A percentile compares a stretch with the other conserved stretches of the same genome.
These are phyloP conservation scores for Ustilago nuda DNA, from an alignment of 1,284 basidiomycete genomes.

Conservation along the genomic window DNA sequence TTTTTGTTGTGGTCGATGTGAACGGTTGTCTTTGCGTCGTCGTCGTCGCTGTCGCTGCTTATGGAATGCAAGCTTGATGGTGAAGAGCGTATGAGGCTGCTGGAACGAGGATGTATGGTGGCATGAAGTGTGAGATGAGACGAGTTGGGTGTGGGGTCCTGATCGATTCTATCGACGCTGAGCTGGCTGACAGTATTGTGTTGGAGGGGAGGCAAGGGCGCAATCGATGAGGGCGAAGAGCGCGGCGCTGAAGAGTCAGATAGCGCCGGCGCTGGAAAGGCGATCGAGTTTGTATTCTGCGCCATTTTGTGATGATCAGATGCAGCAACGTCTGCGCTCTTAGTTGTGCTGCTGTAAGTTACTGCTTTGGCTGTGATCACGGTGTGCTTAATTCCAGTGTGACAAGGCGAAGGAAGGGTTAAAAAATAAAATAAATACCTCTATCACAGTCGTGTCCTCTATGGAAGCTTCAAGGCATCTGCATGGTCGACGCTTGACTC, in stretches of 20 bases:
- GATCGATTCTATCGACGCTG: conserved; percentile 12
- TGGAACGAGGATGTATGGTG: conserved; percentile 22
- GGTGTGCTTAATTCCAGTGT: conserved; percentile 2
- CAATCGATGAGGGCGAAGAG: conserved; percentile 20
- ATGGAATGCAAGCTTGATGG: conserved; percentile 11
- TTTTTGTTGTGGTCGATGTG: neutral
- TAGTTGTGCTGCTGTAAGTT: neutral
- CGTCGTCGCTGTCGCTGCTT: conserved; percentile 3
- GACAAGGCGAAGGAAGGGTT: neutral
- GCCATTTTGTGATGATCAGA: conserved; percentile 14
- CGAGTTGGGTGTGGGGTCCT: neutral
- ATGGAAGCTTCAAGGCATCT: neutral
- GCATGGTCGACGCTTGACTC: conserved; percentile 6
- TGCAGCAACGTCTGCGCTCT: neutral
- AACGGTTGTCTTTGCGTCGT: conserved; percentile 10
- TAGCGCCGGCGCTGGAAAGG: conserved; percentile 4
- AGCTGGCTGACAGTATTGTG: conserved; percentile 12
- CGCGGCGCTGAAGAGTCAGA: conserved; percentile 17
- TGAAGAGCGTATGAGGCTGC: conserved; percentile 18
- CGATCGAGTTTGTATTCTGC: neutral
- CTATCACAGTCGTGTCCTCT: neutral
- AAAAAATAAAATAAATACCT: neutral
- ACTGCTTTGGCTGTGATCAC: neutral
- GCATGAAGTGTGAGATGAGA: conserved; percentile 20
- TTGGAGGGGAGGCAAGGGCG: conserved; percentile 20